Percentiles rank a stretch among this genome's conserved stretches.
Evolutionary conservation across 2,329 filamentous ascomycete genomes (phyloP).

Genomic region (Aspergillus sp.): DNA sequence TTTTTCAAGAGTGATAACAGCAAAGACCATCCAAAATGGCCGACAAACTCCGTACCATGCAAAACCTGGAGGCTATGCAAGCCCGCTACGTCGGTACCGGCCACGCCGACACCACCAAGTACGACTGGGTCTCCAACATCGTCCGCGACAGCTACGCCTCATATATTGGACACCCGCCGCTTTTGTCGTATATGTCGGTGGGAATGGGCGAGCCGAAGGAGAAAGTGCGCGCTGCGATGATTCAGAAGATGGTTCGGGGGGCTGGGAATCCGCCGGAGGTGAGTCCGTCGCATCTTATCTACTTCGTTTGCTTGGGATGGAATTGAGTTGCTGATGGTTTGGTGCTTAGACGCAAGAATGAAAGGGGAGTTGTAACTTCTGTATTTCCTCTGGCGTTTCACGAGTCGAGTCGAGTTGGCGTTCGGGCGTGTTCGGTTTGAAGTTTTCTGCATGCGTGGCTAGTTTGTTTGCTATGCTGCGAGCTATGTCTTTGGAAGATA

Average conservation of each 20-base stretch:
- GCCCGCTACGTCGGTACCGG: conserved; percentile 93
- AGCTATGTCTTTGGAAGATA: too few relatives aligned
- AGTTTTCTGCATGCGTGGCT: too few relatives aligned
- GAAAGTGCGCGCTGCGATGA: conserved; percentile 69
- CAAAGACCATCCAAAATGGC: conserved; percentile 47
- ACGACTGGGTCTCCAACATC: conserved; percentile 96
- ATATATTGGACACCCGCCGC: conserved; percentile 79
- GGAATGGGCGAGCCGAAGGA: conserved; percentile 78
- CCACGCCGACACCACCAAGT: conserved; percentile 91
- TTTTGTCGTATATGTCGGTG: conserved; percentile 81
- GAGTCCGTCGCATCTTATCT: conserved; percentile 4
- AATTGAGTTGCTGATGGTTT: not conserved
- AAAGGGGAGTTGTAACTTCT: not conserved
- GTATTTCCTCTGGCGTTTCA: not conserved
- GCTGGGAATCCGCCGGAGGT: conserved; percentile 60
- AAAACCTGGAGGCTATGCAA: conserved; percentile 95
- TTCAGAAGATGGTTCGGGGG: conserved; percentile 64
- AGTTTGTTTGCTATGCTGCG: too few relatives aligned
- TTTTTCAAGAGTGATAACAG: not conserved
- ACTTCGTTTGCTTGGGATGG: not conserved
- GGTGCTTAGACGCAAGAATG: not conserved
- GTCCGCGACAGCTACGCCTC: conserved; percentile 85
- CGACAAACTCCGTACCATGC: conserved; percentile 94
- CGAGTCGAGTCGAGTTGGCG: not conserved
- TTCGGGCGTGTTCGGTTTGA: not conserved